phyloP scores from a whole-genome alignment of 805 yeast species.

The Suhomyces pyralidae region DNA sequence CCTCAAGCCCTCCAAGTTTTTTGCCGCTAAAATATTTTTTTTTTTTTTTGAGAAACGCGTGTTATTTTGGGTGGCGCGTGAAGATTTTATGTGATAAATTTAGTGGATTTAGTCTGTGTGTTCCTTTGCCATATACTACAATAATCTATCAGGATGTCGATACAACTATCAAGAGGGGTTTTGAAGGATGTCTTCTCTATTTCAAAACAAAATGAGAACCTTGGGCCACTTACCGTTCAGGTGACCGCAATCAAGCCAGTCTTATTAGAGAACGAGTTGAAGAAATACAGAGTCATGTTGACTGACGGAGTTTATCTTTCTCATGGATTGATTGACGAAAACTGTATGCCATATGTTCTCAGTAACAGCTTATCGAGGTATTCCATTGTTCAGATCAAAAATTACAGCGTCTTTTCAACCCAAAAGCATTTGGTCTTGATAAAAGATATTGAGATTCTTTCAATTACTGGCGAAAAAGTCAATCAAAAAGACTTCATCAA shows the following conservation, averaged over 20 bases:
- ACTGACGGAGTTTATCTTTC: constrained; percentile 37
- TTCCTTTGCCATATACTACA: neutral
- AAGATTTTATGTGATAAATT: neutral
- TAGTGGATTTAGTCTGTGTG: neutral
- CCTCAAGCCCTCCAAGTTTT: neutral
- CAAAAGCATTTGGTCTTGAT: constrained; percentile 49
- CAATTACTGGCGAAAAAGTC: constrained; percentile 36
- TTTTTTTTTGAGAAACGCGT: constrained; percentile 1
- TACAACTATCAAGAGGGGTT: constrained; percentile 11
- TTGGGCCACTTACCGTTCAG: constrained; percentile 32
- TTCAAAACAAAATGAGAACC: constrained; percentile 11
- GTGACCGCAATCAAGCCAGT: constrained; percentile 34
- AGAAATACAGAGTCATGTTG: constrained; percentile 30
- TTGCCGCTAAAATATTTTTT: neutral
- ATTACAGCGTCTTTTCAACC: constrained; percentile 45
- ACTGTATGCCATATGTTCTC: constrained; percentile 40
- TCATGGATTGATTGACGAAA: constrained; percentile 40
- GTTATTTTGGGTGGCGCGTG: constrained; percentile 6
- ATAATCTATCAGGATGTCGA: constrained; percentile 3
- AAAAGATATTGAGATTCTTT: constrained; percentile 43
- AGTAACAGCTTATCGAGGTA: constrained; percentile 45
- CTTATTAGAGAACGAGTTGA: constrained; percentile 28
- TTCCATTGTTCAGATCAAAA: constrained; percentile 39
- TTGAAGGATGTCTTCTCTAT: constrained; percentile 18
- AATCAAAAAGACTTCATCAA: constrained; percentile 34